Conservation (phyloP, 768 basidiomycete genomes). For the Podaxis rugospora region DNA sequence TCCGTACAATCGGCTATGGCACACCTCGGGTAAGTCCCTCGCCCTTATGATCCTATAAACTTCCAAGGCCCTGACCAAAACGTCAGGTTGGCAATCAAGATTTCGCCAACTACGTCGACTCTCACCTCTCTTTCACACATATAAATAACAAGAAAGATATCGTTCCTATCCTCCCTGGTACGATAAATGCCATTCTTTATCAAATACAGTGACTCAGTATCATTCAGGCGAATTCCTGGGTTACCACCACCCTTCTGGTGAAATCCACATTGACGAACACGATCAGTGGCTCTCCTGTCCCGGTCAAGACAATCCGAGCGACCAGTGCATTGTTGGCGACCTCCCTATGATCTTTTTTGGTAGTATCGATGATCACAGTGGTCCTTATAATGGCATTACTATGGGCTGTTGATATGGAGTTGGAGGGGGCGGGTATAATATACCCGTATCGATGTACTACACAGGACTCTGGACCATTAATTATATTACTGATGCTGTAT, state of each 20-base stretch:
- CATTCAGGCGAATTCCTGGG: conserved; percentile 42
- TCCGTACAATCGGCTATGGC: conserved; percentile 37
- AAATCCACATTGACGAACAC: conserved; percentile 33
- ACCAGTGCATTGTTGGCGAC: conserved; percentile 19
- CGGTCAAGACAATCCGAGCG: conserved; percentile 22
- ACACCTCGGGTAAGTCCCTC: conserved; percentile 34
- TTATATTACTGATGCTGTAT: background rate
- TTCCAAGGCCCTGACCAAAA: background rate
- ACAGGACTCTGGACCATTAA: background rate
- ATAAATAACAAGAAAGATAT: conserved; percentile 23
- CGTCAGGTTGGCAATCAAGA: conserved; percentile 32
- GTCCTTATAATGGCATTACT: conserved; percentile 10
- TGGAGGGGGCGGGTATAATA: background rate
- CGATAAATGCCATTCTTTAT: background rate
- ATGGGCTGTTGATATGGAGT: conserved; percentile 4
- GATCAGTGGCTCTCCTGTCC: conserved; percentile 24
- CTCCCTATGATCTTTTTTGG: conserved; percentile 11
- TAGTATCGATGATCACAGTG: conserved; percentile 3
- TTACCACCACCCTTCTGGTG: conserved; percentile 36
- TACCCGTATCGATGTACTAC: background rate
- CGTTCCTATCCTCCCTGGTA: conserved; percentile 28
- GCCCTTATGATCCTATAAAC: background rate
- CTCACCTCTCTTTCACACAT: conserved; percentile 18
- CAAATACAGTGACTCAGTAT: conserved; percentile 31
- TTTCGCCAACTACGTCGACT: conserved; percentile 24